A percentile compares a stretch with the other conserved stretches of the same genome.
Evolutionary conservation across 1,284 basidiomycete genomes (phyloP).

Genomic region (Phaffia rhodozyma): DNA sequence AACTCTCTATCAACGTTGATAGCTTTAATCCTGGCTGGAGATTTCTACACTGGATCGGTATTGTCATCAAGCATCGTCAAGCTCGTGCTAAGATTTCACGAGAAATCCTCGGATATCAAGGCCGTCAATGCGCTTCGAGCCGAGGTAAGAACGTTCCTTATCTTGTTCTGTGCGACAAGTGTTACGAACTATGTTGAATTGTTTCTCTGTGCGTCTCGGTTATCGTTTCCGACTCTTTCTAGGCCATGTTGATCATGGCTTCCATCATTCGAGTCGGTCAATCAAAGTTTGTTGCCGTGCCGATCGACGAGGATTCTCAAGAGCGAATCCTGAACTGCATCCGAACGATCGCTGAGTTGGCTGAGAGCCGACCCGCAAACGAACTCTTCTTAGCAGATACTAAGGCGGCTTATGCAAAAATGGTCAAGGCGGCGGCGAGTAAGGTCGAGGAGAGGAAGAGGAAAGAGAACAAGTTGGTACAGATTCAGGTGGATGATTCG

Average conservation of each 20-base stretch:
- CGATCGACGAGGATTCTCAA: slow-evolving; percentile 95
- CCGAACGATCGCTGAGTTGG: slow-evolving; percentile 68
- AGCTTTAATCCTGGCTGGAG: slow-evolving; percentile 84
- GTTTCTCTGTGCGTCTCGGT: not conserved
- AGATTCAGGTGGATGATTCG: slow-evolving; percentile 85
- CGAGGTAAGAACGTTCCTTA: slow-evolving; percentile 44
- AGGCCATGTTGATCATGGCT: slow-evolving; percentile 97
- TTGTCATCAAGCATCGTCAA: slow-evolving; percentile 83
- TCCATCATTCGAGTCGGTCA: slow-evolving; percentile 94
- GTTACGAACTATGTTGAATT: not conserved
- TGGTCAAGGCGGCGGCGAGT: slow-evolving; percentile 84
- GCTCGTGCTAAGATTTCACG: slow-evolving; percentile 70
- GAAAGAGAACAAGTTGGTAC: slow-evolving; percentile 58
- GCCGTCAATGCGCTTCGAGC: slow-evolving; percentile 67
- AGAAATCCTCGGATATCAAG: slow-evolving; percentile 47
- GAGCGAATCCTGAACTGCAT: slow-evolving; percentile 97
- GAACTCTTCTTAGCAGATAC: slow-evolving; percentile 89
- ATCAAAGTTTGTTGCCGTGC: slow-evolving; percentile 81
- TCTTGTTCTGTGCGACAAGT: not conserved
- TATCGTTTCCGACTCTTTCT: slow-evolving; percentile 1
- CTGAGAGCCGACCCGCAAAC: slow-evolving; percentile 50
- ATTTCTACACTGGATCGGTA: slow-evolving; percentile 92
- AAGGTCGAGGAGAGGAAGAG: slow-evolving; percentile 81
- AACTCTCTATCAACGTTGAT: not conserved
- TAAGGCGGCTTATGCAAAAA: slow-evolving; percentile 83